Base-by-base conservation (phyloP, 148 eudicot genomes). In the Bassia scoparia region DNA sequence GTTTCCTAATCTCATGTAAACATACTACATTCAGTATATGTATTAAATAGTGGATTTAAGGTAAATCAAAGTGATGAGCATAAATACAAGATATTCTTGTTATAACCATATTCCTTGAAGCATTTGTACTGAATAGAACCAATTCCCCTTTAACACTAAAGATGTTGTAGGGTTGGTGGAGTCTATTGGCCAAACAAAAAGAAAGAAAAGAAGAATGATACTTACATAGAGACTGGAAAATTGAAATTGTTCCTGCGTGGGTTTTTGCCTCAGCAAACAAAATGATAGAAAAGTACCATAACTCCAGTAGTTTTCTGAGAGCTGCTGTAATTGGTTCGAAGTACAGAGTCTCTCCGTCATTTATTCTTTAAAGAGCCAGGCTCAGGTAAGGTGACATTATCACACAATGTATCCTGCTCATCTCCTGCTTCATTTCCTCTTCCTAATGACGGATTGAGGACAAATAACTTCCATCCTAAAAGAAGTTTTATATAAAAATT, bases 371-470 rank as follows among this genome's bases (percentile, higher is more conserved):
- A 80, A 21, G 98, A 84, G 20, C 92, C 95, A 1, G 92, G 89
- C 38, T 67, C 58, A 49, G 98, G 79, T 93, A 93, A 93, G 12
- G 92, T 83, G 15, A 87, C 96, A 94, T 94, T n/a, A n/a, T 77
- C 98, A 97, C 27, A 94, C 97, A 9, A 94, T 81, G 74, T 91
- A 94, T 64, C 98, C 97, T 17, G 86, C 86, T 94, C 97, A 67
- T 94, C 80, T 80, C 98, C 97, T 5, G 89, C 82, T 82, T 83
- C 91, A 3, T 64, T 66, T 50, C 98, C 98, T 59, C 78, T 52
- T 67, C 98, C 97, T 69, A 89, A 94, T 27, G 72, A 77, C 58
- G 97, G 92, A 48, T 30, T 77, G 91, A 14, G 95, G 81, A 84
- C 98, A 90, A 59, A 90, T 83, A 21, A 72, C 84, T 53, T 78